These are phyloP conservation scores for Sanghuangporus sanghuang DNA, from an alignment of 1,284 basidiomycete species.

Conservation along the genomic window DNA sequence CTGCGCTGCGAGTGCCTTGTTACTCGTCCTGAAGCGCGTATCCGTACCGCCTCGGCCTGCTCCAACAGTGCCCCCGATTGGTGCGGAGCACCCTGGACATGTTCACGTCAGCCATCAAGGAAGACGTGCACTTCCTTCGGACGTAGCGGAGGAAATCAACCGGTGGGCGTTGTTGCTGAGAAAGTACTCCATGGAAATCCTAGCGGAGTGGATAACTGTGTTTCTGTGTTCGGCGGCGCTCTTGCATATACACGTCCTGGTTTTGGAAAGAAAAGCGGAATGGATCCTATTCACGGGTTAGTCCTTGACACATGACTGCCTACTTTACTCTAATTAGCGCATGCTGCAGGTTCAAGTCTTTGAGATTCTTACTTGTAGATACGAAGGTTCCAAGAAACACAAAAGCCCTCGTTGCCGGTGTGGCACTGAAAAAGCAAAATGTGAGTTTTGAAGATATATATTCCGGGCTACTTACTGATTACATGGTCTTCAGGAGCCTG, in stretches of 20 bases:
- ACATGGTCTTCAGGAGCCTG: constrained; percentile 59
- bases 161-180: constrained; percentile 93
- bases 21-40: constrained; percentile 67
- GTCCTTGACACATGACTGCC: constrained; percentile 25
- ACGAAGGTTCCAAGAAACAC: constrained; percentile 92
- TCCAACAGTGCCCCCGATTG: constrained; percentile 34
- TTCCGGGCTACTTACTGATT: constrained; percentile 10
- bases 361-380: constrained; percentile 87
- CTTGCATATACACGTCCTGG: constrained; percentile 85
- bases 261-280: constrained; percentile 70
- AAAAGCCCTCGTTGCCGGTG: constrained; percentile 89
- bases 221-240: constrained; percentile 91
- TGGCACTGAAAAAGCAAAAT: constrained; percentile 65
- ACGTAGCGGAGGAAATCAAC: constrained; percentile 77
- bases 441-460: constrained; percentile 36
- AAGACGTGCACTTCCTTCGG: constrained; percentile 53
- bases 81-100: constrained; percentile 37
- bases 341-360: constrained; percentile 51
- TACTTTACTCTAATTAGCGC: constrained; percentile 22
- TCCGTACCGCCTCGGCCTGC: constrained; percentile 45
- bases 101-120: constrained; percentile 61
- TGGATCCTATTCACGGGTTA: constrained; percentile 84
- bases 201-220: constrained; percentile 96
- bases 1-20: constrained; percentile 78
- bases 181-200: constrained; percentile 98